A percentile compares a stretch with the other conserved stretches of the same genome.
Evolutionary conservation across 768 basidiomycete species (phyloP).

Genomic region (Termitomyces sp.): DNA sequence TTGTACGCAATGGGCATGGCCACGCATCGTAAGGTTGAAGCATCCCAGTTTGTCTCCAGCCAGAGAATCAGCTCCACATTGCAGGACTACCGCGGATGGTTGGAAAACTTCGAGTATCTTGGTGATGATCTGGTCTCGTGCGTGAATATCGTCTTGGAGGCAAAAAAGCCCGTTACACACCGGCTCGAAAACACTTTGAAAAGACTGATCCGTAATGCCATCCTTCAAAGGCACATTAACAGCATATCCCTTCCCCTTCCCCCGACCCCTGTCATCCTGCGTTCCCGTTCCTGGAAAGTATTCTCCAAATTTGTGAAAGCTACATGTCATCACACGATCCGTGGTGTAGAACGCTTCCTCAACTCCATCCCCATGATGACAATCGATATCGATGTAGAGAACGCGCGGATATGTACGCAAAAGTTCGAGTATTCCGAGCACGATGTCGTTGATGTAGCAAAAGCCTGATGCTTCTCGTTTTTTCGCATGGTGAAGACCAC

Average conservation of each 20-base stretch:
- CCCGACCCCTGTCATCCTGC: slow-evolving; percentile 81
- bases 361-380: slow-evolving; percentile 99
- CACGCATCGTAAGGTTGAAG: slow-evolving; percentile 94
- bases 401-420: slow-evolving; percentile 81
- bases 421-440: slow-evolving; percentile 90
- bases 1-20: slow-evolving; percentile 90
- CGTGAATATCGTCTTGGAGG: not conserved
- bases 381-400: slow-evolving; percentile 96
- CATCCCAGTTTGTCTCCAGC: slow-evolving; percentile 94
- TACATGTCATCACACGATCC: slow-evolving; percentile 95
- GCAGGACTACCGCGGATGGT: slow-evolving; percentile 85
- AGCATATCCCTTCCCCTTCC: slow-evolving; percentile 82
- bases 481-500: slow-evolving; percentile 99
- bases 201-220: slow-evolving; percentile 89
- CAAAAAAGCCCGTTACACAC: slow-evolving; percentile 45
- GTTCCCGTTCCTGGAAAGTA: slow-evolving; percentile 89
- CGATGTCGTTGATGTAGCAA: slow-evolving; percentile 99
- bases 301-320: slow-evolving; percentile 97
- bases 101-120: slow-evolving; percentile 85
- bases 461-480: slow-evolving; percentile 97
- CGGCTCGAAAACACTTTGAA: slow-evolving; percentile 83
- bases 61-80: slow-evolving; percentile 95
- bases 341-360: slow-evolving; percentile 99
- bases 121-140: slow-evolving; percentile 58
- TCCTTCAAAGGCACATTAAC: slow-evolving; percentile 94